These are phyloP conservation scores for Capsicum rhomboideum DNA, from an alignment of 257 asterid species.

Conservation along the genomic window DNA sequence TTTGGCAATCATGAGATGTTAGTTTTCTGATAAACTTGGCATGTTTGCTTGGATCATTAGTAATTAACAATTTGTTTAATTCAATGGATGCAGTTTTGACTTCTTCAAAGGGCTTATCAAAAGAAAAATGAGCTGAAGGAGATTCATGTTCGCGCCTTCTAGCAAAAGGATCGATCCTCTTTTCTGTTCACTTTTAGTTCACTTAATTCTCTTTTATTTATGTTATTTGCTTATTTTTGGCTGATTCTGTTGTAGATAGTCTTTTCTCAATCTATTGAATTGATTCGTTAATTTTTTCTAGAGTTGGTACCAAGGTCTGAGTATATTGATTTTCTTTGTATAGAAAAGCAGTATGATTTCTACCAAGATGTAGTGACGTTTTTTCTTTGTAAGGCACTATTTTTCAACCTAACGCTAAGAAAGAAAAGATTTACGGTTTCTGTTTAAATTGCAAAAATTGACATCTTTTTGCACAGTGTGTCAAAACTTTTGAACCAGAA, in stretches of 20 bases:
- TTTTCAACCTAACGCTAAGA: background rate
- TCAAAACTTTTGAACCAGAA: no score
- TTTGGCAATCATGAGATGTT: background rate
- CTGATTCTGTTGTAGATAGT: background rate
- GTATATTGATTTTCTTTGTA: no score
- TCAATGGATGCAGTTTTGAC: conserved; percentile 61
- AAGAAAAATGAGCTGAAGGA: conserved; percentile 46
- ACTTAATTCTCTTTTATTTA: background rate
- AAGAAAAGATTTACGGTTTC: background rate
- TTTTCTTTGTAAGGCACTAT: background rate
- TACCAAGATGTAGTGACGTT: background rate
- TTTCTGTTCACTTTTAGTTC: background rate
- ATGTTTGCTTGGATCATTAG: background rate
- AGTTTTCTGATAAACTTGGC: background rate
- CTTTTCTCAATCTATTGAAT: no score
- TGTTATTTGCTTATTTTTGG: background rate
- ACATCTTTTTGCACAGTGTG: no score
- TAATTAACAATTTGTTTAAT: background rate
- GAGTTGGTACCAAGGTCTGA: background rate
- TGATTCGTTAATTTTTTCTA: background rate
- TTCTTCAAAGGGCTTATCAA: conserved; percentile 79
- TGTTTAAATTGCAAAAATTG: background rate
- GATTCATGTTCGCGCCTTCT: background rate
- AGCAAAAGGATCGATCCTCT: background rate
- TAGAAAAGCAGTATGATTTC: background rate